phyloP scores from a whole-genome alignment of 345 rosid species.

The Salix udensis region DNA sequence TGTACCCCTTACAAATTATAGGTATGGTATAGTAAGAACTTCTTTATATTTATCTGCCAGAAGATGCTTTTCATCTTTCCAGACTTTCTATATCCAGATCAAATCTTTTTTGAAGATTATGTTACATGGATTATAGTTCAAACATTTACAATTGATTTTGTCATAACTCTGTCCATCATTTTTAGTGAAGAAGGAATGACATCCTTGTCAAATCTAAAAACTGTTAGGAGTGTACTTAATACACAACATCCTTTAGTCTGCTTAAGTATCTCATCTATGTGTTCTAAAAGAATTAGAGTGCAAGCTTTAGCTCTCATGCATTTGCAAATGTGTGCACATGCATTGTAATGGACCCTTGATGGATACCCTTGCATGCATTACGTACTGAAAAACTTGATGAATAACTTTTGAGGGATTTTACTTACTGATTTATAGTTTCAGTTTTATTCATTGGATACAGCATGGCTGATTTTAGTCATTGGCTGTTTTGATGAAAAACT shows the following conservation, averaged over 20 bases:
- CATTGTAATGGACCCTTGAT: neutral
- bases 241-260: neutral
- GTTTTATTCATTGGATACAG: neutral
- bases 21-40: slow-evolving; percentile 35
- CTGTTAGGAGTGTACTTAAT: neutral
- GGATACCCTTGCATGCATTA: neutral
- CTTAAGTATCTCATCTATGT: neutral
- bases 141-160: neutral
- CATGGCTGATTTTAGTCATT: neutral
- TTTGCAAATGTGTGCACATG: neutral
- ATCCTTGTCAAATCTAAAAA: neutral
- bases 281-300: neutral
- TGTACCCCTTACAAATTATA: slow-evolving; percentile 70
- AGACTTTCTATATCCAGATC: neutral
- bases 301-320: neutral
- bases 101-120: neutral
- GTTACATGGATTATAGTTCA: neutral
- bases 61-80: neutral
- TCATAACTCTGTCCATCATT: neutral
- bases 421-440: slow-evolving; percentile 4
- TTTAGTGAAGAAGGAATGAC: neutral
- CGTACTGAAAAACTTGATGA: too few species aligned
- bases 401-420: neutral
- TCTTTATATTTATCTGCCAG: neutral
- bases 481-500: neutral